Conservation (phyloP, 2,329 filamentous ascomycete genomes). For the Alternaria incomplexa region DNA sequence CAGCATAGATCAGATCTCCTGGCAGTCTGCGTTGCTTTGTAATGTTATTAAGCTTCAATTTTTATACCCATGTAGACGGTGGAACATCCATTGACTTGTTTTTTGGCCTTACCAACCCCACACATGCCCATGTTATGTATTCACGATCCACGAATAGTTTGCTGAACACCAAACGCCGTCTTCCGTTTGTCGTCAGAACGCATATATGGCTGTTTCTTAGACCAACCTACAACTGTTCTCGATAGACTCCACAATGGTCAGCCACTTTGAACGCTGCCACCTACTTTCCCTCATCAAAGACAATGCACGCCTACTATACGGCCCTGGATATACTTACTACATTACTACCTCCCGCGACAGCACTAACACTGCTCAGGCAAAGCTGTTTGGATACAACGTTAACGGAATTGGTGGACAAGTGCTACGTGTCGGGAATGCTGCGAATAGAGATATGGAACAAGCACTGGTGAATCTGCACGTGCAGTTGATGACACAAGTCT, state of each 20-base stretch:
- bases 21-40: no score
- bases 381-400: neutral
- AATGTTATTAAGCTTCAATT: no score
- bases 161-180: neutral
- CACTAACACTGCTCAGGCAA: neutral
- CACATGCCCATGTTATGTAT: neutral
- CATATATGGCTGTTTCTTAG: neutral
- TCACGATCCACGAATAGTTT: neutral
- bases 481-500: neutral
- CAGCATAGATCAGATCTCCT: no score
- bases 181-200: neutral
- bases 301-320: neutral
- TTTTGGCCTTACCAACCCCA: neutral
- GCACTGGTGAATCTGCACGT: neutral
- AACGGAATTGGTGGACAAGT: neutral
- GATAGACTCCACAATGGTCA: neutral
- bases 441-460: neutral
- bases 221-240: neutral
- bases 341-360: neutral
- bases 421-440: neutral
- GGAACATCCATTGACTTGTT: neutral
- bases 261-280: neutral
- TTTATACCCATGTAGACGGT: no score
- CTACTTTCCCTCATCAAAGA: neutral
- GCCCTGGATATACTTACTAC: neutral